phyloP scores from a whole-genome alignment of 192 early-diverging fungal species.

The Glomus cerebriforme region DNA sequence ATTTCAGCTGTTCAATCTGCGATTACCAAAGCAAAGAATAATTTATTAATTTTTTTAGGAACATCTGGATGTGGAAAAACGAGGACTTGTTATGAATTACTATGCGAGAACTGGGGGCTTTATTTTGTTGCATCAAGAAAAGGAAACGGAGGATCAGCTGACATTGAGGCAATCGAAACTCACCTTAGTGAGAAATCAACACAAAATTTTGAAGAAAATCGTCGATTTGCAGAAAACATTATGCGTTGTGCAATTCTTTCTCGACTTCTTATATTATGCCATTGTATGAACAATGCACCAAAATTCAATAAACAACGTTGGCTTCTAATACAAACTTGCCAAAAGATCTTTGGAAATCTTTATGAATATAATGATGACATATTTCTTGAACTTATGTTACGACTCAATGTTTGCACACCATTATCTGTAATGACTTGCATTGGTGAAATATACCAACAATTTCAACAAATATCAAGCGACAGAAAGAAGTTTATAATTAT shows the following conservation, averaged over 20 bases:
- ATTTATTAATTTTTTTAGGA: conserved; percentile 5
- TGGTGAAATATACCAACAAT: background rate
- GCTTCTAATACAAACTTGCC: conserved; percentile 4
- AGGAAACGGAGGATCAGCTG: conserved; percentile 4
- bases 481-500: too few relatives aligned
- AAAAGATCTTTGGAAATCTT: background rate
- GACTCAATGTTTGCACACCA: background rate
- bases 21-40: conserved; percentile 8
- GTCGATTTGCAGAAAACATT: background rate
- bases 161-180: background rate
- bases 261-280: background rate
- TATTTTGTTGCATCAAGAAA: background rate
- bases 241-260: conserved; percentile 14
- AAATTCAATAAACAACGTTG: conserved; percentile 8
- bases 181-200: background rate
- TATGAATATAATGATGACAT: conserved; percentile 6
- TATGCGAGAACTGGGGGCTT: conserved; percentile 6
- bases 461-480: background rate
- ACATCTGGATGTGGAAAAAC: conserved; percentile 15
- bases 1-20: background rate
- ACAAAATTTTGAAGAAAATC: background rate
- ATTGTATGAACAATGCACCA: background rate
- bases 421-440: background rate
- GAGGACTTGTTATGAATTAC: conserved; percentile 22
- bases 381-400: background rate